phyloP scores from a whole-genome alignment of 2,329 filamentous ascomycete genomes.

The Penicillium olsonii region DNA sequence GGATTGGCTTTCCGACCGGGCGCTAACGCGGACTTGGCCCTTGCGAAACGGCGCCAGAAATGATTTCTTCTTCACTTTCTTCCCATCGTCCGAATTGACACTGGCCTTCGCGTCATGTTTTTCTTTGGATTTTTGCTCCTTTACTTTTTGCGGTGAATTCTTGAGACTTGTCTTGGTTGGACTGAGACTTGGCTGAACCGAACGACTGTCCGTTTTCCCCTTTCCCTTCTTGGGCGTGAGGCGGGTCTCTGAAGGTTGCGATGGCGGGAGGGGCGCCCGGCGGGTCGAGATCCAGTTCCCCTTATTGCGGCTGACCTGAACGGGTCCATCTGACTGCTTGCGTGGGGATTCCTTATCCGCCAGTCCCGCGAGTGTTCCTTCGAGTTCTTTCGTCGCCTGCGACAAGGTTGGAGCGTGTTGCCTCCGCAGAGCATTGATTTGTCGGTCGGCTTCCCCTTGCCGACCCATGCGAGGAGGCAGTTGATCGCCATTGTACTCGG shows the following conservation, averaged over 20 bases:
- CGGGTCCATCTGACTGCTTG: conserved; percentile 23
- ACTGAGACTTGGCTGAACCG: neutral
- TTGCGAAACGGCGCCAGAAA: conserved; percentile 8
- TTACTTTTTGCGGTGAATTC: too few relatives aligned
- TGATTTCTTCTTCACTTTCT: neutral
- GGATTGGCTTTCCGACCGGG: conserved; percentile 6
- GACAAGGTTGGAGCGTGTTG: conserved; percentile 28
- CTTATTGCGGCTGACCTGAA: conserved; percentile 37
- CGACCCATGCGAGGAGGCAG: conserved; percentile 7
- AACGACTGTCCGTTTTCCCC: neutral
- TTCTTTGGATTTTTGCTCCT: conserved; percentile 2
- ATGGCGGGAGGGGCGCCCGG: conserved; percentile 32
- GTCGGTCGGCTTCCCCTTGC: conserved; percentile 5
- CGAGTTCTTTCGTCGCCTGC: conserved; percentile 39
- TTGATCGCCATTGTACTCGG: neutral
- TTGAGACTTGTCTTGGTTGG: conserved; percentile 2
- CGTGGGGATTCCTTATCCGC: conserved; percentile 2
- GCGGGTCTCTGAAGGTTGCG: neutral
- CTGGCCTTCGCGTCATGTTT: too few relatives aligned
- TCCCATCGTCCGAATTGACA: too few relatives aligned
- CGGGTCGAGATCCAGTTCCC: conserved; percentile 36
- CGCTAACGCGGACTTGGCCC: neutral
- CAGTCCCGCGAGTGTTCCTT: conserved; percentile 15
- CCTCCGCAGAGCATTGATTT: conserved; percentile 7
- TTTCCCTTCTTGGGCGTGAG: neutral